Conservation (phyloP, 305 asterid genomes). For the Solanum hybrid region DNA sequence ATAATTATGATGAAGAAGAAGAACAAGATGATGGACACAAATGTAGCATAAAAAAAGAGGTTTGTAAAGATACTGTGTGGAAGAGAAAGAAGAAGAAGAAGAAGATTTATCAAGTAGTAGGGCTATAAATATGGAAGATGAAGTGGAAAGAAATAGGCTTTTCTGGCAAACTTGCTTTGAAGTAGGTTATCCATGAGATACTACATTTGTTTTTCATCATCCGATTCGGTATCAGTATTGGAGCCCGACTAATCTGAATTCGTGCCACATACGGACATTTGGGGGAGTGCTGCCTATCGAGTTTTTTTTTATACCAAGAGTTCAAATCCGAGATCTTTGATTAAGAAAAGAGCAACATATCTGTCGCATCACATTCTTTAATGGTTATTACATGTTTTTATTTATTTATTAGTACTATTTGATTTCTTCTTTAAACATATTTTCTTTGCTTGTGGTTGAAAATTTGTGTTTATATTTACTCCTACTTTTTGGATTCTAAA, state of each 20-base stretch:
- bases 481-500: neutral
- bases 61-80: neutral
- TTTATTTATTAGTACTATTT: neutral
- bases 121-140: neutral
- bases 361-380: neutral
- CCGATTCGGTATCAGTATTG: neutral
- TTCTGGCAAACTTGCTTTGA: neutral
- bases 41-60: neutral
- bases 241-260: neutral
- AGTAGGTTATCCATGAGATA: neutral
- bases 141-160: neutral
- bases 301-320: neutral
- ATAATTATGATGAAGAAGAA: neutral
- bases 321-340: neutral
- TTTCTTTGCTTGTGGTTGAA: neutral
- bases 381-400: neutral
- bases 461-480: neutral
- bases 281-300: no score
- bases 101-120: neutral
- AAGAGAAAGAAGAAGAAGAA: neutral
- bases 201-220: neutral
- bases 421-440: neutral
- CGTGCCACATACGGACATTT: rapidly evolving
- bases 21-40: neutral
- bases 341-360: neutral